phyloP scores from a whole-genome alignment of 768 basidiomycete genomes.

The Dentipellis sp. region DNA sequence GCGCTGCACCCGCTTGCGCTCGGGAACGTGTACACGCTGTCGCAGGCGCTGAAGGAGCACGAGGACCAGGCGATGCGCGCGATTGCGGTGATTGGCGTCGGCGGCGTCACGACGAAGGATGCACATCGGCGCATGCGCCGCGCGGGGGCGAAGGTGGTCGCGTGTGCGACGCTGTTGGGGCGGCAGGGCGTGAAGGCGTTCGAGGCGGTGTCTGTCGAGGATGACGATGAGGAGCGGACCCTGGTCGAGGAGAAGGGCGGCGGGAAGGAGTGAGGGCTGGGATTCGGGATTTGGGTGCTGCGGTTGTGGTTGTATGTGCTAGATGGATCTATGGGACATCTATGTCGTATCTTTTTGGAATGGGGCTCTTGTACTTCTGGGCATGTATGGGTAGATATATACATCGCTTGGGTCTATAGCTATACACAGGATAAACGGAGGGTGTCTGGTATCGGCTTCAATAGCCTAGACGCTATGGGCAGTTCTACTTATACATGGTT shows the following conservation, averaged over 20 bases:
- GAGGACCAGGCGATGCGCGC: slow-evolving; percentile 32
- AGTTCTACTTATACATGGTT: background rate
- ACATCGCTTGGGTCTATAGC: background rate
- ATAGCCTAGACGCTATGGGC: background rate
- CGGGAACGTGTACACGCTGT: slow-evolving; percentile 66
- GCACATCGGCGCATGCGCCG: slow-evolving; percentile 60
- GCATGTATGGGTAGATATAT: background rate
- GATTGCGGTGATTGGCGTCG: slow-evolving; percentile 69
- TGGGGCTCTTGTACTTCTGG: background rate
- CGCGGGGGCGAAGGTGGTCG: slow-evolving; percentile 69
- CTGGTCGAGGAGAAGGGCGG: background rate
- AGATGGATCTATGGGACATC: background rate
- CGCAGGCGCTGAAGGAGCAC: slow-evolving; percentile 35
- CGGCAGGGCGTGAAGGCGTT: slow-evolving; percentile 31
- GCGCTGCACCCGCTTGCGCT: slow-evolving; percentile 66
- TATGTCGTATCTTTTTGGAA: background rate
- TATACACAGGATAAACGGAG: background rate
- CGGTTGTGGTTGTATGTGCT: background rate
- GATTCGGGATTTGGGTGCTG: background rate
- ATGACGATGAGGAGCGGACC: background rate
- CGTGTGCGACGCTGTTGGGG: slow-evolving; percentile 45
- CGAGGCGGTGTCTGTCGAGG: slow-evolving; percentile 14
- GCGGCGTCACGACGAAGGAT: slow-evolving; percentile 60
- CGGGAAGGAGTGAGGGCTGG: background rate
- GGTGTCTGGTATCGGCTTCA: background rate